Evolutionary conservation across 305 asterid species (phyloP), one percentile per base, ranked within the genome.

Genomic region (Fraxinus angustifolia): DNA sequence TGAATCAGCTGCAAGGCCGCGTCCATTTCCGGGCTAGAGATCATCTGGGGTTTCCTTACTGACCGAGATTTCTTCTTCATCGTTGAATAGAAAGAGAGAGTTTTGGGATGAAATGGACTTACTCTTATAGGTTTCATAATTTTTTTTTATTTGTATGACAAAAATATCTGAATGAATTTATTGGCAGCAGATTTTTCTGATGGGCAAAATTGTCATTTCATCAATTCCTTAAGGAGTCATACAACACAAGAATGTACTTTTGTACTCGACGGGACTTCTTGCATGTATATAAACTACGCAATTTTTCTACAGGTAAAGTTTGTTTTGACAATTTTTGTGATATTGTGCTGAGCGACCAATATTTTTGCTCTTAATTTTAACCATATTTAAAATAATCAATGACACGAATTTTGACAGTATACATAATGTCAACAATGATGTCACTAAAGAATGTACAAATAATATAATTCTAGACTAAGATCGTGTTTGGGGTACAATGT

Each of bases 1-100:
- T 93, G 97, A 85, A 91, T 91, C 45, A 92, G 88, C 85, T 86
- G 95, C 77, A 91, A 40, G 6, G 93, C 97, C 36, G 93, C 97
- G 83, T 91, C 92, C 80, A 93, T 80, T 82, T 93, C 97, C n/a
- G 92, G 91, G 19, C 76, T 84, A 42, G 85, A 73, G 23, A 48
- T 81, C 84, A 76, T 71, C 76, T 56, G 83, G 79, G 71, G 70
- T 82, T 78, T 79, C 19, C 48, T 73, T 70, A 34, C 72, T 30
- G 40, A 77, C 34, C 14, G 8, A 11, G 88, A 77, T 82, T 84
- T 84, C 81, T 81, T 82, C 85, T 70, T 78, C n/a, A 70, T 3
- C 2, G 4, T 34, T 34, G 6, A 34, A 60, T 60, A 23, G 6
- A 60, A 3, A 60, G 6, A 60, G 6, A 21, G 26, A 60, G 71